Percentiles rank a stretch among this genome's conserved stretches.
Evolutionary conservation across 768 basidiomycete species (phyloP).

Genomic region (Lactarius hengduanensis): DNA sequence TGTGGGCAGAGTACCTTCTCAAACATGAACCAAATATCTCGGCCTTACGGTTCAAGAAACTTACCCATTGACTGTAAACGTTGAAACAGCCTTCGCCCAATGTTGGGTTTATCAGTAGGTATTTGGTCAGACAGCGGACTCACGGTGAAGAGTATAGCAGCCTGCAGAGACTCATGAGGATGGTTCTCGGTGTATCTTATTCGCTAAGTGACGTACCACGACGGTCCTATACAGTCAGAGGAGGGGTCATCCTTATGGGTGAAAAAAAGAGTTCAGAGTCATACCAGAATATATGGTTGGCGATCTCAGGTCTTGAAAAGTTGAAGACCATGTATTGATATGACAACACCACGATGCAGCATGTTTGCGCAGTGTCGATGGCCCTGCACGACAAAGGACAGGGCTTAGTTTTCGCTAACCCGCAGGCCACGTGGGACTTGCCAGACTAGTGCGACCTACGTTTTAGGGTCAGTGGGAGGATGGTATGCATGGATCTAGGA

Average conservation of each 20-base stretch:
- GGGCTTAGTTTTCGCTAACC: neutral
- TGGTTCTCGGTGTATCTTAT: neutral
- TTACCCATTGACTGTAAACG: constrained; percentile 22
- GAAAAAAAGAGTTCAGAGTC: neutral
- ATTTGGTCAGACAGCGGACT: neutral
- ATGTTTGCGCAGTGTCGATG: constrained; percentile 16
- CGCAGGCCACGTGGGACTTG: neutral
- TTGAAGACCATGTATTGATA: constrained; percentile 22
- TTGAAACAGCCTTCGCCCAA: constrained; percentile 1
- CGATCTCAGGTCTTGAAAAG: neutral
- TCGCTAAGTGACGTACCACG: constrained; percentile 8
- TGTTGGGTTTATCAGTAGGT: neutral
- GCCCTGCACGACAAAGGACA: neutral
- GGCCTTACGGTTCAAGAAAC: neutral
- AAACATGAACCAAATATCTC: neutral
- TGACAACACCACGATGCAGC: constrained; percentile 5
- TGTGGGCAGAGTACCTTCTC: constrained; percentile 18
- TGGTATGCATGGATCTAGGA: neutral
- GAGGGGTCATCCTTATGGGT: neutral
- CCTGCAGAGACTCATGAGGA: constrained; percentile 3
- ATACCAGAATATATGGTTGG: constrained; percentile 15
- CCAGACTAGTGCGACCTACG: constrained; percentile 19
- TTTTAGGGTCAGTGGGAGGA: neutral
- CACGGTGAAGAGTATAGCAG: constrained; percentile 8
- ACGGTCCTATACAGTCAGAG: neutral